Evolutionary conservation across 2,329 filamentous ascomycete species (phyloP), one percentile per base, ranked within the genome.

Genomic region (Fusarium sp.): DNA sequence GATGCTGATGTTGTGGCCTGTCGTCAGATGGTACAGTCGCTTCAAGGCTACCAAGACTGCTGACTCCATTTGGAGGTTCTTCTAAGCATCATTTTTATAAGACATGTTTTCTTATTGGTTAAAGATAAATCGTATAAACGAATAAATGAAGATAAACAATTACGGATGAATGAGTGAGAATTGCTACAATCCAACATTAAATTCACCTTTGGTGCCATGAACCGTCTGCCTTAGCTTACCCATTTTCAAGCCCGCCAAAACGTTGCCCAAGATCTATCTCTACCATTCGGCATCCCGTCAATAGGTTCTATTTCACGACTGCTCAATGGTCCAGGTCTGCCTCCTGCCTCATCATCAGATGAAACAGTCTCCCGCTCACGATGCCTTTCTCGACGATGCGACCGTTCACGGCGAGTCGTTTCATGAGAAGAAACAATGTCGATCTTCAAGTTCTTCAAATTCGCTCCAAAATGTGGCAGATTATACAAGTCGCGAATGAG

Each of bases 1-100:
- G 1, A 73, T 84, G 70, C 66, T 77, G 13, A 44, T 82, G 13
- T 65, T 83, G 64, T 83, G 82, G 73, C 82, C 81, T 4, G 36
- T 80, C 6, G 83, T 81, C 20, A 75, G 73, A 52, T 77, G 77
- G 77, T 84, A 84, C 51, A 75, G 81, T 23, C 69, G 70, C 0
- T 84, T 84, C 61, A 84, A 84, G 75, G 77, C 75, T 57, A 75
- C 71, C 11, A 82, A 78, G 69, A 70, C 77, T 3, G 74, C 78
- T 1, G 80, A 83, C 61, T 84, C 82, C 4, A 71, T 84, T 12
- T 84, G 82, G 82, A 76, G 82, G 8, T 81, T 84, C 63, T 84
- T 84, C 62, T 84, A 75, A 37, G 8, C 1, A 12, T 36, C 3
- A 15, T 4, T 36, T 57, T 5, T 15, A 9, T 28, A 28, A 38